Evolutionary conservation across 192 early-diverging fungal species (phyloP).

Genomic region (Coemansia sp.): DNA sequence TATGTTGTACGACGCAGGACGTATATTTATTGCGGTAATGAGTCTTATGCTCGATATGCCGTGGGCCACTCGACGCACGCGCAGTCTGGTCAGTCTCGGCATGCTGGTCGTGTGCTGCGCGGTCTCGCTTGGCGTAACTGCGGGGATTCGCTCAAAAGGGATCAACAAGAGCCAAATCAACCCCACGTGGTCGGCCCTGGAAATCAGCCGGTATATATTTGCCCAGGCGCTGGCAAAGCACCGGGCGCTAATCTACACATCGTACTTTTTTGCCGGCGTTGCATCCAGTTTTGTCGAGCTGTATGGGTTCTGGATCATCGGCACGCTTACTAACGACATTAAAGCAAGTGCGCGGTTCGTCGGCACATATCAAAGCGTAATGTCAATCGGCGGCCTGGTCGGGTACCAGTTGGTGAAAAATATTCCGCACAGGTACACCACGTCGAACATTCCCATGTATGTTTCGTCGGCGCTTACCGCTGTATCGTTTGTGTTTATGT

Average conservation of each 20-base stretch:
- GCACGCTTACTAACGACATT: conserved; percentile 48
- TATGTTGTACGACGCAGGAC: conserved; percentile 36
- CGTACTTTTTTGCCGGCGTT: conserved; percentile 39
- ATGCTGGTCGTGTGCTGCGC: conserved; percentile 12
- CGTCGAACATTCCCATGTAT: conserved; percentile 31
- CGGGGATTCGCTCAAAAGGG: conserved; percentile 4
- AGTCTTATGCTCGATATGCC: conserved; percentile 38
- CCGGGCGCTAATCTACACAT: conserved; percentile 13
- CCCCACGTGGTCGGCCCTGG: conserved; percentile 1
- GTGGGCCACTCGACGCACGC: conserved; percentile 26
- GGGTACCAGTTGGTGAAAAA: conserved; percentile 23
- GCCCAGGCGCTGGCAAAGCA: conserved; percentile 10
- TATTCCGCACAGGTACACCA: conserved; percentile 14
- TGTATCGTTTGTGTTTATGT: conserved; percentile 23
- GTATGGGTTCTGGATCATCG: conserved; percentile 49
- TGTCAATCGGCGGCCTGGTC: conserved; percentile 35
- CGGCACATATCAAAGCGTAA: conserved; percentile 33
- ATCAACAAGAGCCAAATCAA: conserved; percentile 15
- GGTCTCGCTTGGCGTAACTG: conserved; percentile 13
- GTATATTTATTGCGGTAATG: conserved; percentile 28
- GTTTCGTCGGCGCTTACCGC: conserved; percentile 13
- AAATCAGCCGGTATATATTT: conserved; percentile 15
- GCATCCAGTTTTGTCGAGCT: conserved; percentile 44
- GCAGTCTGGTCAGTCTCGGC: conserved; percentile 17
- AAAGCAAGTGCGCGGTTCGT: conserved; percentile 41